Evolutionary conservation across 2,329 filamentous ascomycete genomes (phyloP).

Genomic region (Cadophora gregata): DNA sequence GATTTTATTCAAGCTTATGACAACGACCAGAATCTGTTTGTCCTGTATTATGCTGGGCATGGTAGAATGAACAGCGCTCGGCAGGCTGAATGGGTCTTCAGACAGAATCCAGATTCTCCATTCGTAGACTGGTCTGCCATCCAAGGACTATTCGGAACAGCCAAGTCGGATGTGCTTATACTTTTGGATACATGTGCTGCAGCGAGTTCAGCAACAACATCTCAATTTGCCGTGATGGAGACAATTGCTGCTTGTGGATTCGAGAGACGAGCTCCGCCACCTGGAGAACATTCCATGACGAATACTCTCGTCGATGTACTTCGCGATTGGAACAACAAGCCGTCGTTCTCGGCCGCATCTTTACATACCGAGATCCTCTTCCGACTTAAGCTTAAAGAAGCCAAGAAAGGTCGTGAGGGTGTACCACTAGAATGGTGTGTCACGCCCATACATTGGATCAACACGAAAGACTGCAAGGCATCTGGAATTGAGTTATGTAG

Average conservation of each 20-base stretch:
- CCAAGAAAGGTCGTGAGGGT: conserved; percentile 1
- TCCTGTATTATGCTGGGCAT: conserved; percentile 3
- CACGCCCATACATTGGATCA: conserved; percentile 1
- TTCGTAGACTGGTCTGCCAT: conserved; percentile 8
- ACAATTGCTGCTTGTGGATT: conserved; percentile 4
- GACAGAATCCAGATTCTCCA: neutral
- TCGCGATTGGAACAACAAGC: neutral
- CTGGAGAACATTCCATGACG: conserved; percentile 5
- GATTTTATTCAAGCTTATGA: neutral
- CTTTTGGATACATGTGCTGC: conserved; percentile 10
- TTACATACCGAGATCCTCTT: neutral
- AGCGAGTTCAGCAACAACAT: conserved; percentile 2
- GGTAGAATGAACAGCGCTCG: neutral
- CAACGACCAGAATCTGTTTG: neutral
- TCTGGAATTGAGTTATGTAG: conserved; percentile 2
- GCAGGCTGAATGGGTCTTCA: neutral
- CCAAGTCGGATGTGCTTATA: conserved; percentile 6
- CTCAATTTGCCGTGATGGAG: neutral
- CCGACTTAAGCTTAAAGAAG: conserved; percentile 2
- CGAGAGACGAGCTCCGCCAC: neutral
- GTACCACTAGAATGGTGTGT: conserved; percentile 1
- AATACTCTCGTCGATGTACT: conserved; percentile 3
- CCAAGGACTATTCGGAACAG: neutral
- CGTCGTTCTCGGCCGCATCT: conserved; percentile 3
- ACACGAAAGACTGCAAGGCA: conserved; percentile 6